phyloP scores from a whole-genome alignment of 768 basidiomycete species.

The Leccinum longicurvipes region DNA sequence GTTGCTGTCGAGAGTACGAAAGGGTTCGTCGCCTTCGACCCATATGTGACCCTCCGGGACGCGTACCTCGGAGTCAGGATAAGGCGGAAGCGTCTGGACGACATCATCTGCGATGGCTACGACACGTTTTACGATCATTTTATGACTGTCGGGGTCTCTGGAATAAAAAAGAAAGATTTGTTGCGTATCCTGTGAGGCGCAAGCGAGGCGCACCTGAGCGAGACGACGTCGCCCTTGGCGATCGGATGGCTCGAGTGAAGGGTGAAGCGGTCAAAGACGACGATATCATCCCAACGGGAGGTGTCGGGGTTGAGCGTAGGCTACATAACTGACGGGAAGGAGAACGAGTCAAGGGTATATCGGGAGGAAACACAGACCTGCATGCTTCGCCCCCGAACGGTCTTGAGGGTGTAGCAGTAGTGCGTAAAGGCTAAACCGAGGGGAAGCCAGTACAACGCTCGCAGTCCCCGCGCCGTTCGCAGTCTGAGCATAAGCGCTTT shows the following conservation, averaged over 20 bases:
- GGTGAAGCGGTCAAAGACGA: conserved; percentile 55
- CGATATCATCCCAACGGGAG: conserved; percentile 58
- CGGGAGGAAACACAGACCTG: conserved; percentile 45
- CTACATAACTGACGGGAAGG: conserved; percentile 45
- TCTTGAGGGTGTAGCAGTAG: conserved; percentile 51
- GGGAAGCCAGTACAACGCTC: conserved; percentile 58
- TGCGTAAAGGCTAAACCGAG: conserved; percentile 45
- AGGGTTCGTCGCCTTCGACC: conserved; percentile 54
- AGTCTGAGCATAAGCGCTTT: background rate
- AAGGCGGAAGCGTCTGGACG: conserved; percentile 68
- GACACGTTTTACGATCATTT: conserved; percentile 63
- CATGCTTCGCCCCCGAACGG: conserved; percentile 66
- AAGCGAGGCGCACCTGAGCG: conserved; percentile 43
- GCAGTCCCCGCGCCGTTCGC: too few species aligned
- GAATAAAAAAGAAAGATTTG: background rate
- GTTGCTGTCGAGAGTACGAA: conserved; percentile 67
- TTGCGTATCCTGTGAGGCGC: background rate
- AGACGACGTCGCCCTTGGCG: conserved; percentile 62
- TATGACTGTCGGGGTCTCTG: conserved; percentile 60
- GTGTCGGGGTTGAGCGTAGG: conserved; percentile 73
- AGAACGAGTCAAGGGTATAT: background rate
- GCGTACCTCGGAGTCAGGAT: conserved; percentile 48
- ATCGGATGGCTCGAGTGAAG: conserved; percentile 36
- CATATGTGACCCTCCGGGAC: conserved; percentile 67
- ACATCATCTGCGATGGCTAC: conserved; percentile 59